Percentiles rank a stretch among this genome's conserved stretches.
phyloP scores from a whole-genome alignment of 352 stramenopile species.

The Thraustochytrium striatum region DNA sequence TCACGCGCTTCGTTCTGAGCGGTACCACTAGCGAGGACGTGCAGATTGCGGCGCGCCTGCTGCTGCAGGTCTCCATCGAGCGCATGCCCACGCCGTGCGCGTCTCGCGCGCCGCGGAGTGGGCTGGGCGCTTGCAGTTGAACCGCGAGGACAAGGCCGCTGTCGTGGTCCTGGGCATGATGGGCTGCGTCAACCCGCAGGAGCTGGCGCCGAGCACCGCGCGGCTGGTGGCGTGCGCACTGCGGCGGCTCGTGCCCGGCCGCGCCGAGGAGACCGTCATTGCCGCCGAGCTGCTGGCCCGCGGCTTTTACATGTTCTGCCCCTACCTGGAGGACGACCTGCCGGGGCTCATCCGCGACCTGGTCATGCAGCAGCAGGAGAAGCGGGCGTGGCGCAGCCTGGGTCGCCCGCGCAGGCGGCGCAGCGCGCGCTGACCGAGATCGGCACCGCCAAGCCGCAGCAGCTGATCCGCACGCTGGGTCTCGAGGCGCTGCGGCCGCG shows the following conservation, averaged over 20 bases:
- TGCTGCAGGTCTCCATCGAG: conserved; percentile 29
- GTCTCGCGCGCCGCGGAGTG: conserved; percentile 24
- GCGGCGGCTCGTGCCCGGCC: conserved; percentile 1
- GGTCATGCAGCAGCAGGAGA: conserved; percentile 9
- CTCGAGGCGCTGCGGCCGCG: conserved; percentile 13
- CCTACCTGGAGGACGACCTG: conserved; percentile 26
- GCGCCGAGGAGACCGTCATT: conserved; percentile 26
- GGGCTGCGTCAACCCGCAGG: conserved; percentile 3
- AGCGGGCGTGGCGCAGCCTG: not conserved
- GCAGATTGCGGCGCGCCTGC: conserved; percentile 8
- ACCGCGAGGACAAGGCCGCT: not conserved
- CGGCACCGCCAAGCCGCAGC: not conserved
- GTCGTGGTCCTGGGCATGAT: conserved; percentile 44
- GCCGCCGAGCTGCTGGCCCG: conserved; percentile 31
- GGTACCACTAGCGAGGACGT: conserved; percentile 11
- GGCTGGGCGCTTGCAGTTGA: conserved; percentile 22
- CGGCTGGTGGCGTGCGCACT: conserved; percentile 1
- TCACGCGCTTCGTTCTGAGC: conserved; percentile 31
- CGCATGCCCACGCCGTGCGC: conserved; percentile 30
- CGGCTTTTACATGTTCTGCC: conserved; percentile 36
- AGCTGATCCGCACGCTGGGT: conserved; percentile 21
- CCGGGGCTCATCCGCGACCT: conserved; percentile 33
- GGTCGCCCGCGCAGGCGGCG: not conserved
- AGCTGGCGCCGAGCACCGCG: conserved; percentile 26
- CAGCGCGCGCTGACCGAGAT: conserved; percentile 38